These are phyloP conservation scores for Plasmodium coatneyi DNA, from an alignment of 169 alveolate genomes.

Conservation along the genomic window DNA sequence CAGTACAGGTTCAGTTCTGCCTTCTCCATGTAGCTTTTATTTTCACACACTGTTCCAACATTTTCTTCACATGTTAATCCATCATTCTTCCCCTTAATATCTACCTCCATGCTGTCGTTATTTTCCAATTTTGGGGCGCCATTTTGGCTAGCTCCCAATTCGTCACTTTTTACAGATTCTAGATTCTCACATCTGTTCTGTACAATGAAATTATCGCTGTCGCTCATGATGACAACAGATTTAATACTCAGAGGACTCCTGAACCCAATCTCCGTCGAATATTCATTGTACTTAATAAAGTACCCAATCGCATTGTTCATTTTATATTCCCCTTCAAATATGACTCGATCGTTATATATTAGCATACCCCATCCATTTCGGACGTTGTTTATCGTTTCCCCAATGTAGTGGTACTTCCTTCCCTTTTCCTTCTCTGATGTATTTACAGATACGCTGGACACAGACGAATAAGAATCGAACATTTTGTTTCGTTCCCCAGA, in stretches of 20 bases:
- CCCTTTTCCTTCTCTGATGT: constrained; percentile 14
- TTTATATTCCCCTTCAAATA: constrained; percentile 81
- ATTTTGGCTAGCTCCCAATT: not conserved
- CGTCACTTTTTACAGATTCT: not conserved
- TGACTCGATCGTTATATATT: constrained; percentile 72
- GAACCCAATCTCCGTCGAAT: constrained; percentile 76
- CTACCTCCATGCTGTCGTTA: not conserved
- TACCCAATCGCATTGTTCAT: constrained; percentile 77
- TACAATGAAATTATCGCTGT: constrained; percentile 59
- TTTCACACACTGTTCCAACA: not conserved
- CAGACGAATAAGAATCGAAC: constrained; percentile 12
- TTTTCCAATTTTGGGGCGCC: not conserved
- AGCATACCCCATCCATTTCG: constrained; percentile 83
- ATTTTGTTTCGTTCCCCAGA: constrained; percentile 13
- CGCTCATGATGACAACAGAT: constrained; percentile 72
- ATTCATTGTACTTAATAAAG: constrained; percentile 74
- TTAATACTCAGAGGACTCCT: constrained; percentile 65
- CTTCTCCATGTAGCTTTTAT: not conserved
- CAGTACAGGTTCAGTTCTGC: not conserved
- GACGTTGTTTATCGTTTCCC: constrained; percentile 77
- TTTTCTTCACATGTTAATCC: not conserved
- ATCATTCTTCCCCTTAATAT: not conserved
- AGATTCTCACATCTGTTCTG: constrained; percentile 51
- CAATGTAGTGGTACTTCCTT: constrained; percentile 74
- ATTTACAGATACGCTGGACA: constrained; percentile 33